Conservation (phyloP, 441 rosid genomes). For the Populus tomentosa region DNA sequence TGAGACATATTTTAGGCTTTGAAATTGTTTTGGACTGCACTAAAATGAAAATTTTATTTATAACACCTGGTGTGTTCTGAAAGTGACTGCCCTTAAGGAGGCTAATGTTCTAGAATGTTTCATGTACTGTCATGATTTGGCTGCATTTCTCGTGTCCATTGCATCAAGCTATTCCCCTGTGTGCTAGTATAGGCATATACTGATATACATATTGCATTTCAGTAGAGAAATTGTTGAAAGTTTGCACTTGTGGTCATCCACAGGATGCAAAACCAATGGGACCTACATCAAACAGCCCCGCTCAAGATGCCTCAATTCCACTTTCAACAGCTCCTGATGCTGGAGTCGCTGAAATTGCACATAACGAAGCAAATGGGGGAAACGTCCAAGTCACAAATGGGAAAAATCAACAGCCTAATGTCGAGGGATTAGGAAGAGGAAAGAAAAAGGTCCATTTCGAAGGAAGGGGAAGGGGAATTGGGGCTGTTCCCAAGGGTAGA, state of each 20-base stretch:
- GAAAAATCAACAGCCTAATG: slow-evolving; percentile 35
- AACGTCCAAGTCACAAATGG: slow-evolving; percentile 24
- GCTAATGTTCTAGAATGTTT: neutral
- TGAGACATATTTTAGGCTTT: neutral
- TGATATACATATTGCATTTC: neutral
- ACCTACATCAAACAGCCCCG: neutral
- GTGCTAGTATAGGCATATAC: neutral
- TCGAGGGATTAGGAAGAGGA: slow-evolving; percentile 52
- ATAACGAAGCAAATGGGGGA: slow-evolving; percentile 35
- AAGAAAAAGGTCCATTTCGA: slow-evolving; percentile 59
- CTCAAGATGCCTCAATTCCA: slow-evolving; percentile 28
- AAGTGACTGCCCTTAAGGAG: neutral
- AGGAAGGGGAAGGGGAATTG: slow-evolving; percentile 67
- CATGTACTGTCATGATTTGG: neutral
- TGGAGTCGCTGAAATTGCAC: slow-evolving; percentile 25
- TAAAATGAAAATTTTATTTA: neutral
- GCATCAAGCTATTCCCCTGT: neutral
- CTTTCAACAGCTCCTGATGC: slow-evolving; percentile 25
- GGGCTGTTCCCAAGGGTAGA: slow-evolving; percentile 53
- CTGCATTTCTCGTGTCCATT: neutral
- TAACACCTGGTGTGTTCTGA: neutral
- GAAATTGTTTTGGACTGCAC: neutral
- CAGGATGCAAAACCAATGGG: neutral
- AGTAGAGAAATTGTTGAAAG: neutral
- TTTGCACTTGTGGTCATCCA: neutral